phyloP scores from a whole-genome alignment of 208 protist species.

The Wallacemonas rigidus region DNA sequence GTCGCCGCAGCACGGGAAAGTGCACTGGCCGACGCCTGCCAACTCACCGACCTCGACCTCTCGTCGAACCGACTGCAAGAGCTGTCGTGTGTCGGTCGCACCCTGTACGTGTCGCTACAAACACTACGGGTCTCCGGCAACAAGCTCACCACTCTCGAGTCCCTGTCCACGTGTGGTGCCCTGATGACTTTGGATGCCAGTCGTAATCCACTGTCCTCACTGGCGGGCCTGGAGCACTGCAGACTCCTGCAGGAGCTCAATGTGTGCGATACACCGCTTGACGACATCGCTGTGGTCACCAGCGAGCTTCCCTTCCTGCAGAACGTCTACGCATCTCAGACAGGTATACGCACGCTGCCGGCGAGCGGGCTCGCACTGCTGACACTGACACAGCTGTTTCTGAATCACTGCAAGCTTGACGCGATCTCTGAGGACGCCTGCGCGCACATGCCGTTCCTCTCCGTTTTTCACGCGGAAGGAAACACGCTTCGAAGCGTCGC shows the following conservation, averaged over 20 bases:
- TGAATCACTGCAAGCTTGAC: constrained; percentile 64
- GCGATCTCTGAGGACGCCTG: constrained; percentile 31
- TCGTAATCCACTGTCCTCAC: constrained; percentile 47
- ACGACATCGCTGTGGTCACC: constrained; percentile 16
- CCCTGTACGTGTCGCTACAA: constrained; percentile 37
- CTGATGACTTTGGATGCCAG: constrained; percentile 48
- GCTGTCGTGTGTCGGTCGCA: constrained; percentile 37
- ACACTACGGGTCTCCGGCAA: constrained; percentile 46
- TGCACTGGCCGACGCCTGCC: constrained; percentile 38
- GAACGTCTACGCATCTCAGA: constrained; percentile 69
- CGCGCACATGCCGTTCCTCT: constrained; percentile 67
- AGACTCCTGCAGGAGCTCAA: constrained; percentile 61
- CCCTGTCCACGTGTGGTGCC: constrained; percentile 47
- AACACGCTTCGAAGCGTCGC: constrained; percentile 64
- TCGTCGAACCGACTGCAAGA: constrained; percentile 55
- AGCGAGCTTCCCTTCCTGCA: constrained; percentile 37
- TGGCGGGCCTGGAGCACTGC: constrained; percentile 38
- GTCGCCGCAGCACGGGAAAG: constrained; percentile 59
- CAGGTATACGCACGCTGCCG: constrained; percentile 36
- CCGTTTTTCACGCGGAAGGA: constrained; percentile 72
- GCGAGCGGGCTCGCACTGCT: constrained; percentile 17
- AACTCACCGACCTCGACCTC: constrained; percentile 45
- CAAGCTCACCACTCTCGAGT: constrained; percentile 38
- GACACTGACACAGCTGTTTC: constrained; percentile 74
- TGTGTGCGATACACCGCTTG: constrained; percentile 59